Percentiles rank a stretch among this genome's conserved stretches.
Evolutionary conservation across 2,329 filamentous ascomycete genomes (phyloP).

Genomic region (Arthroderma sp.): DNA sequence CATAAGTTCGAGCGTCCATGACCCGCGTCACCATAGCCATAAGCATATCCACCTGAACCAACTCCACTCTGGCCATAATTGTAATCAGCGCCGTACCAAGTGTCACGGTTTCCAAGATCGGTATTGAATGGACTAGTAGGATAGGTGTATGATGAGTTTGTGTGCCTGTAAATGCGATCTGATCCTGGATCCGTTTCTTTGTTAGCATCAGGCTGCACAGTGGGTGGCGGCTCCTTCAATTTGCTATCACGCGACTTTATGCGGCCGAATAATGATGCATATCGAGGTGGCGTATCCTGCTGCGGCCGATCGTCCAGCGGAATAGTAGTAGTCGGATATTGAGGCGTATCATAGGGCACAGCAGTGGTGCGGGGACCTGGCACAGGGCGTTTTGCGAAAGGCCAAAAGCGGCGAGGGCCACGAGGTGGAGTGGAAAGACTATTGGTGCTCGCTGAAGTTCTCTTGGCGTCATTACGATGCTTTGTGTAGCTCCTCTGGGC

Average conservation of each 20-base stretch:
- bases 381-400: neutral
- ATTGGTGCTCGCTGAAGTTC: neutral
- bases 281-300: slow-evolving; percentile 8
- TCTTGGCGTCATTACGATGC: slow-evolving; percentile 1
- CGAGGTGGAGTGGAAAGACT: too few species aligned
- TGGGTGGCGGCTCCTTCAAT: neutral
- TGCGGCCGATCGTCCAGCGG: slow-evolving; percentile 3
- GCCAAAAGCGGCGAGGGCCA: neutral
- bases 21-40: slow-evolving; percentile 9
- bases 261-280: slow-evolving; percentile 4
- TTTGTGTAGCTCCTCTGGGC: slow-evolving; percentile 4
- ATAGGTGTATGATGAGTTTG: neutral
- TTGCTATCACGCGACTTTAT: neutral
- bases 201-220: neutral
- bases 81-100: slow-evolving; percentile 1
- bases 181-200: neutral
- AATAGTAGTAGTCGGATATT: slow-evolving; percentile 3
- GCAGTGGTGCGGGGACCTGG: neutral
- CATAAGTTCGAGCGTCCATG: neutral
- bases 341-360: slow-evolving; percentile 1
- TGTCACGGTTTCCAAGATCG: too few species aligned
- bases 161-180: neutral
- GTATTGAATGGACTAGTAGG: too few species aligned
- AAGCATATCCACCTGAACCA: slow-evolving; percentile 5
- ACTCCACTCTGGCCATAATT: slow-evolving; percentile 9